These are phyloP conservation scores for Tetrastigma voinierianum DNA, from an alignment of 164 flowering plant species.

Conservation along the genomic window DNA sequence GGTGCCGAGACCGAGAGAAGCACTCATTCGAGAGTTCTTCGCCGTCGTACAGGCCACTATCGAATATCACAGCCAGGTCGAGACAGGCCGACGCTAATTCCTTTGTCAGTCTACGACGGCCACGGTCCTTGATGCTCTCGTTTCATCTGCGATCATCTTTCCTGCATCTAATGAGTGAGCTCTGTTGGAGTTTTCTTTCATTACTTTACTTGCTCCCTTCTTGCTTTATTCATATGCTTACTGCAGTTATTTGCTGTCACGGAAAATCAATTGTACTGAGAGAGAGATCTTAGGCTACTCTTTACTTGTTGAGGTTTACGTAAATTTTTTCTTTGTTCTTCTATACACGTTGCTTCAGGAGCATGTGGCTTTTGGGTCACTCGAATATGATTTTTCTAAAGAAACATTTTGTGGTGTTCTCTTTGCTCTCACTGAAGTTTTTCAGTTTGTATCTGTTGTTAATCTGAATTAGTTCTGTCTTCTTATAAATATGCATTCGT, in stretches of 20 bases:
- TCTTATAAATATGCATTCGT: background rate
- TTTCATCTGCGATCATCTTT: constrained; percentile 55
- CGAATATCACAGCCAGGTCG: constrained; percentile 88
- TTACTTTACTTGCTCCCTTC: constrained; percentile 1
- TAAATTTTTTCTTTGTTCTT: too few species aligned
- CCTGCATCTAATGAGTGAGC: constrained; percentile 54
- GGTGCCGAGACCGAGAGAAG: constrained; percentile 61
- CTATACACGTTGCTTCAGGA: too few species aligned
- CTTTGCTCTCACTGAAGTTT: background rate
- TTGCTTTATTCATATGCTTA: background rate
- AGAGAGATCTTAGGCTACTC: too few species aligned
- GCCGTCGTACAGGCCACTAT: constrained; percentile 77
- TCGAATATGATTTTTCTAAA: background rate
- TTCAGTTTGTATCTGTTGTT: background rate
- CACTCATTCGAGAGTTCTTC: constrained; percentile 70
- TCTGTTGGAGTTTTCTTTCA: background rate
- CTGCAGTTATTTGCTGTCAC: background rate
- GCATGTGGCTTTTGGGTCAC: background rate
- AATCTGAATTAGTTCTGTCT: background rate
- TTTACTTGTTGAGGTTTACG: too few species aligned
- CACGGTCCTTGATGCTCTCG: constrained; percentile 79
- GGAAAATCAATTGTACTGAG: too few species aligned
- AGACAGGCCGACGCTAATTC: constrained; percentile 50
- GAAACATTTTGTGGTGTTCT: background rate
- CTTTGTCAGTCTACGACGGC: constrained; percentile 84